Conservation (phyloP, 306 rosid genomes). For the Hippophae tibetana region DNA sequence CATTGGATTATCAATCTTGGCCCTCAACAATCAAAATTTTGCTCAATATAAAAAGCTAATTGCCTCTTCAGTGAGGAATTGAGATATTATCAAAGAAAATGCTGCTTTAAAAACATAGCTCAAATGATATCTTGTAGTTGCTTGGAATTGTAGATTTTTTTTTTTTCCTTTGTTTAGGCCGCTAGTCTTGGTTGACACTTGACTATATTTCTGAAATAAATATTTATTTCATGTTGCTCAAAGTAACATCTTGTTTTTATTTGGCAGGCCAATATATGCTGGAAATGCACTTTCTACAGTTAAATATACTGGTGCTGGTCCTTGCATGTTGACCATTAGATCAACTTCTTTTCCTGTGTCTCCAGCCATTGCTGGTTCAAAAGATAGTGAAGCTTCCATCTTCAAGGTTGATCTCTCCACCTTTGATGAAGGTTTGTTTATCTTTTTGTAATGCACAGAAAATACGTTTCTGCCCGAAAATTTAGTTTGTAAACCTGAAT, state of each 20-base stretch:
- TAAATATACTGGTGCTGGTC: slow-evolving; percentile 63
- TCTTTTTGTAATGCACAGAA: slow-evolving; percentile 19
- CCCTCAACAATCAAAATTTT: too few relatives aligned
- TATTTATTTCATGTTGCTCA: slow-evolving; percentile 13
- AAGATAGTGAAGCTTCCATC: slow-evolving; percentile 51
- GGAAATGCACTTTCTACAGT: slow-evolving; percentile 89
- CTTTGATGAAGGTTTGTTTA: slow-evolving; percentile 63
- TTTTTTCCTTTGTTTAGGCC: not conserved
- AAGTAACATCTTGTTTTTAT: slow-evolving; percentile 16
- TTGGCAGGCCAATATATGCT: slow-evolving; percentile 88
- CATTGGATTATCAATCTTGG: too few relatives aligned
- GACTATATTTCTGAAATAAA: slow-evolving; percentile 2
- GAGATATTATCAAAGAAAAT: too few relatives aligned
- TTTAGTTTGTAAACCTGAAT: slow-evolving; percentile 1
- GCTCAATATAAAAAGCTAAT: too few relatives aligned
- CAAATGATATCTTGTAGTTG: too few relatives aligned
- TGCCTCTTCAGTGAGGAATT: too few relatives aligned
- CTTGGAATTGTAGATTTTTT: too few relatives aligned
- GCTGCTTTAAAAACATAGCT: too few relatives aligned
- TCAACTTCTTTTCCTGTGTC: slow-evolving; percentile 69
- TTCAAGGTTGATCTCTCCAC: slow-evolving; percentile 92
- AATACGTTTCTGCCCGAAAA: slow-evolving; percentile 10
- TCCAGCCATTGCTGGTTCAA: slow-evolving; percentile 32
- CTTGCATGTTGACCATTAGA: slow-evolving; percentile 79
- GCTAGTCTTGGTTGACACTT: slow-evolving; percentile 14